Conservation (phyloP, 352 stramenopile species). For the Globisporangium ultimum region DNA sequence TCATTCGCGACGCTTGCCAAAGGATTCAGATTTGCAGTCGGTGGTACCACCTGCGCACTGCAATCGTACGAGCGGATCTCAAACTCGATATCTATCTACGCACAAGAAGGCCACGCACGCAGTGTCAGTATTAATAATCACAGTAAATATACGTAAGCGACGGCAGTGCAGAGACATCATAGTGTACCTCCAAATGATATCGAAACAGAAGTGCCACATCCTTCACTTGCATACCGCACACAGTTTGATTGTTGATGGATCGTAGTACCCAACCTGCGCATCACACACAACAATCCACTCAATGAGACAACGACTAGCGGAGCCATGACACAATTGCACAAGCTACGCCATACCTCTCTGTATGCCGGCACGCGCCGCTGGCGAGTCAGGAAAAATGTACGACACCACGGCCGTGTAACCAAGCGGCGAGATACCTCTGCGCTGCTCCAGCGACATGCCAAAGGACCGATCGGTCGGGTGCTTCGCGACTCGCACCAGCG, state of each 20-base stretch:
- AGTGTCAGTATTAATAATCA: neutral
- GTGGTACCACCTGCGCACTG: too few relatives aligned
- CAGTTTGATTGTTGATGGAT: constrained; percentile 31
- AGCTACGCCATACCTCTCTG: constrained; percentile 27
- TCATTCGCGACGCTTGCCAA: too few relatives aligned
- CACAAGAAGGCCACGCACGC: neutral
- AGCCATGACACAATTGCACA: neutral
- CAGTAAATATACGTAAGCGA: neutral
- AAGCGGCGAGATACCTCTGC: constrained; percentile 6
- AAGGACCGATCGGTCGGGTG: constrained; percentile 50
- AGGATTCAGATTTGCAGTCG: neutral
- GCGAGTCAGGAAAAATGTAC: constrained; percentile 52
- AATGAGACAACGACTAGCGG: neutral
- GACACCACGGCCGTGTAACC: constrained; percentile 44
- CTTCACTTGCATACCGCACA: constrained; percentile 27
- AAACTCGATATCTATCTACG: constrained; percentile 12
- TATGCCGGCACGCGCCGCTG: constrained; percentile 52
- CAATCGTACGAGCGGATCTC: neutral
- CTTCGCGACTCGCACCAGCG: constrained; percentile 41
- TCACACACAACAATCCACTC: neutral
- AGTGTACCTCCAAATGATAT: constrained; percentile 27
- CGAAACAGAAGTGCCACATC: constrained; percentile 44
- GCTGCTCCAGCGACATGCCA: constrained; percentile 63
- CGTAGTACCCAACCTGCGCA: constrained; percentile 39
- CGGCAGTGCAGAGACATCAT: neutral